A percentile compares a stretch with the other conserved stretches of the same genome.
Evolutionary conservation across 345 rosid genomes (phyloP).

Genomic region (Eucalyptus pauciflora): DNA sequence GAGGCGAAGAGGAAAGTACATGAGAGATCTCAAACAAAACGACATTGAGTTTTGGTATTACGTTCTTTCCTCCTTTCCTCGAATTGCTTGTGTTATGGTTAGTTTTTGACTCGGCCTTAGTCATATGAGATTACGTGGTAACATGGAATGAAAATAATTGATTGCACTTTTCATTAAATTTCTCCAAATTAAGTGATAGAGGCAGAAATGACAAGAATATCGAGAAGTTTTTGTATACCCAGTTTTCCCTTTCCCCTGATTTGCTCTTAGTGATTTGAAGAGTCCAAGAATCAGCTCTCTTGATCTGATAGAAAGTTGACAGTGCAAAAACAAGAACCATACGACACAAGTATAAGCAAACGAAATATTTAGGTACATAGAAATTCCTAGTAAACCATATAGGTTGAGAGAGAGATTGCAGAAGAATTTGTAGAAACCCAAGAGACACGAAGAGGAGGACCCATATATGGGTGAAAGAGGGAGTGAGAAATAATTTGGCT

Average conservation of each 20-base stretch:
- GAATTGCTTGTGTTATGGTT: not conserved
- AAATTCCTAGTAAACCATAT: not conserved
- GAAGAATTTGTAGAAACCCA: not conserved
- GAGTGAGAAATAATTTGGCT: not conserved
- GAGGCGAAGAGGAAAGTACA: not conserved
- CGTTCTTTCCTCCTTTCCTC: not conserved
- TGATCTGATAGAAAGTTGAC: not conserved
- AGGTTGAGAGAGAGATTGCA: accelerated
- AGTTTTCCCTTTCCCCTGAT: not conserved
- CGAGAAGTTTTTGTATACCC: not conserved
- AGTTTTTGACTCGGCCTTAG: not conserved
- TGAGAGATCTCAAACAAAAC: not conserved
- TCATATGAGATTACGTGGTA: not conserved
- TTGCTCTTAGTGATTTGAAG: not conserved
- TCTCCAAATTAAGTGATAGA: not conserved
- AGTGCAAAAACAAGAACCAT: not conserved
- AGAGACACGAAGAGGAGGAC: not conserved
- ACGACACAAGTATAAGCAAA: not conserved
- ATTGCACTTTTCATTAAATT: not conserved
- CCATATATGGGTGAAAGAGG: not conserved
- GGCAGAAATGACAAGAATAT: not conserved
- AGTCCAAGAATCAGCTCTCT: not conserved
- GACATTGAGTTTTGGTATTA: not conserved
- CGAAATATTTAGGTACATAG: not conserved
- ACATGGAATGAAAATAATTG: not conserved